These are phyloP conservation scores for Jackrogersella multiformis DNA, from an alignment of 495 filamentous ascomycete species.

Conservation along the genomic window DNA sequence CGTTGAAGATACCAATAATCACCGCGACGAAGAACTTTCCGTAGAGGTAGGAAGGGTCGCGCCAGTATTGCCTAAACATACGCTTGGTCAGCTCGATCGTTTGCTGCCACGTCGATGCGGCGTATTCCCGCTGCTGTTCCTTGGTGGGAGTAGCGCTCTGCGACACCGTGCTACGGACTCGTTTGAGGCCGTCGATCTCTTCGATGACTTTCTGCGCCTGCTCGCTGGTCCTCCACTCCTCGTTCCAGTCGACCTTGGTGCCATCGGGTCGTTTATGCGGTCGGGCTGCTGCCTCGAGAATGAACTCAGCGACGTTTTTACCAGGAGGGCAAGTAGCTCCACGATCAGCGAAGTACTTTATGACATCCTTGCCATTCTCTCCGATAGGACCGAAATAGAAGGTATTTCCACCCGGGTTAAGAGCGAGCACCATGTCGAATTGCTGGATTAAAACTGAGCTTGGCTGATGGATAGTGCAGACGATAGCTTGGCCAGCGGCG, in stretches of 20 bases:
- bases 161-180: constrained; percentile 39
- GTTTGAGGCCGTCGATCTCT: constrained; percentile 75
- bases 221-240: constrained; percentile 76
- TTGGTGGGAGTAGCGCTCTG: constrained; percentile 47
- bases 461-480: constrained; percentile 83
- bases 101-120: constrained; percentile 53
- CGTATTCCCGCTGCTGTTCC: constrained; percentile 45
- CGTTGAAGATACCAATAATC: constrained; percentile 73
- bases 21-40: constrained; percentile 66
- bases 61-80: constrained; percentile 82
- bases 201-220: constrained; percentile 71
- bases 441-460: constrained; percentile 71
- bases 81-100: constrained; percentile 61
- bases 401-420: constrained; percentile 73
- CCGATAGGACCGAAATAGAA: constrained; percentile 75
- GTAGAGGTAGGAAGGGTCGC: constrained; percentile 79
- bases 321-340: constrained; percentile 76
- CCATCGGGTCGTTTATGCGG: constrained; percentile 72
- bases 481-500: constrained; percentile 75
- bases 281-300: constrained; percentile 82
- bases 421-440: constrained; percentile 73
- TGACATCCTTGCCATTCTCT: constrained; percentile 56
- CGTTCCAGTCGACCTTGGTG: constrained; percentile 79
- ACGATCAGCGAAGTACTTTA: constrained; percentile 62
- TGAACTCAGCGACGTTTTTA: constrained; percentile 83